These are phyloP conservation scores for Penicillium silybi DNA, from an alignment of 495 filamentous ascomycete genomes.

Conservation along the genomic window DNA sequence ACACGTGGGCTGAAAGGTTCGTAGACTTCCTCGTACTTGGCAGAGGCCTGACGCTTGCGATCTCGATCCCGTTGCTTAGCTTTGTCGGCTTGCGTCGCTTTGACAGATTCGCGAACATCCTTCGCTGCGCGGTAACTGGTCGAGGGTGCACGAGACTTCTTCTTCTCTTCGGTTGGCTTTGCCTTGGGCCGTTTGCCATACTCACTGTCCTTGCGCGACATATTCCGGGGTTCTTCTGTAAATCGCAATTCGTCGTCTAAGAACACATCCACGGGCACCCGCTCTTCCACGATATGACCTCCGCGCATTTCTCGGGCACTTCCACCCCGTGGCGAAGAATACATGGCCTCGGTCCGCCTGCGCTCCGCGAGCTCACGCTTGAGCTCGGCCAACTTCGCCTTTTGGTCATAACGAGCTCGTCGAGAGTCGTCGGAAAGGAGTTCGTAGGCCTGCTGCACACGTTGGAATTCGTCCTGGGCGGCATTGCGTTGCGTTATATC, in stretches of 20 bases:
- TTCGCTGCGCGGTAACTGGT: conserved; percentile 24
- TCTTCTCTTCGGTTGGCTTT: conserved; percentile 34
- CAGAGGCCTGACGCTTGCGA: conserved; percentile 42
- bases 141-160: conserved; percentile 30
- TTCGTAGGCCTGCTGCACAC: conserved; percentile 91
- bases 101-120: conserved; percentile 31
- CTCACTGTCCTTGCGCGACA: conserved; percentile 41
- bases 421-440: conserved; percentile 74
- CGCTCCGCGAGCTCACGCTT: conserved; percentile 48
- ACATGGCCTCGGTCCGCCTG: conserved; percentile 23
- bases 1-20: conserved; percentile 16
- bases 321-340: conserved; percentile 20
- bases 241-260: conserved; percentile 39
- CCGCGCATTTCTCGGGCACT: conserved; percentile 42
- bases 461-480: conserved; percentile 84
- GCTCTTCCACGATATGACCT: conserved; percentile 44
- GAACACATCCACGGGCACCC: conserved; percentile 36
- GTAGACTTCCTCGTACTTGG: conserved; percentile 36
- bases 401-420: conserved; percentile 72
- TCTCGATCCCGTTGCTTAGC: conserved; percentile 51
- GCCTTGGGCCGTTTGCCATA: conserved; percentile 35
- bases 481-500: conserved; percentile 62
- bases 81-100: conserved; percentile 30
- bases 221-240: conserved; percentile 35
- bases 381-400: conserved; percentile 59